These are phyloP conservation scores for Fusarium poae DNA, from an alignment of 2,329 filamentous ascomycete species.

Conservation along the genomic window DNA sequence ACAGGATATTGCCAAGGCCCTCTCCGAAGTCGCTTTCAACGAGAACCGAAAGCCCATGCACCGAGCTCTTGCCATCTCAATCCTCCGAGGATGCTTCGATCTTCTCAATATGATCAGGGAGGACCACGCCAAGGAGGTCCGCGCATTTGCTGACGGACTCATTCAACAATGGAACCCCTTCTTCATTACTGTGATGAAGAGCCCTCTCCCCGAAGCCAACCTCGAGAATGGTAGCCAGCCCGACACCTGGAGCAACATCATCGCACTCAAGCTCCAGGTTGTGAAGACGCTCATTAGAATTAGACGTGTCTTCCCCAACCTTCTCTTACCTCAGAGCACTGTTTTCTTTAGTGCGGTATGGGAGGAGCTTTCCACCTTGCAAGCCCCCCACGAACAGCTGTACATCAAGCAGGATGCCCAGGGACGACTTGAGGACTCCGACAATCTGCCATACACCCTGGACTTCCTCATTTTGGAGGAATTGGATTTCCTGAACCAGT, in stretches of 20 bases:
- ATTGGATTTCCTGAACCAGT: constrained; percentile 92
- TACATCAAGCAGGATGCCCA: constrained; percentile 90
- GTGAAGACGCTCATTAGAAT: constrained; percentile 94
- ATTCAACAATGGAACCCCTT: constrained; percentile 89
- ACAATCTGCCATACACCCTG: constrained; percentile 92
- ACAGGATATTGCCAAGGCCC: constrained; percentile 82
- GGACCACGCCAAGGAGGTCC: constrained; percentile 87
- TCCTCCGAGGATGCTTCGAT: constrained; percentile 93
- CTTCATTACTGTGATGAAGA: constrained; percentile 83
- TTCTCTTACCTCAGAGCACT: constrained; percentile 85
- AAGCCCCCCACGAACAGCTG: constrained; percentile 80
- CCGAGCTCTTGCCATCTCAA: constrained; percentile 86
- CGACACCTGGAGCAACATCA: constrained; percentile 81
- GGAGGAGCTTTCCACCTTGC: constrained; percentile 83
- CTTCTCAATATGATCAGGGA: constrained; percentile 97
- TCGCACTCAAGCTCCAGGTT: constrained; percentile 92
- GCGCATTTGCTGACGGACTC: constrained; percentile 88
- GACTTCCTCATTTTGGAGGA: constrained; percentile 95
- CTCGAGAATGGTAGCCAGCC: constrained; percentile 63
- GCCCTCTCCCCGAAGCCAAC: constrained; percentile 75
- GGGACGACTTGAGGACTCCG: constrained; percentile 88
- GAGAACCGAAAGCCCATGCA: constrained; percentile 79
- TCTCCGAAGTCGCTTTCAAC: constrained; percentile 86
- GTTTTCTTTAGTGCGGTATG: constrained; percentile 88
- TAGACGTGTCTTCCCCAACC: constrained; percentile 82